Percentiles rank a stretch among this genome's conserved stretches.
Conservation (phyloP, 1,284 basidiomycete species). For the Acaromyces ingoldii region DNA sequence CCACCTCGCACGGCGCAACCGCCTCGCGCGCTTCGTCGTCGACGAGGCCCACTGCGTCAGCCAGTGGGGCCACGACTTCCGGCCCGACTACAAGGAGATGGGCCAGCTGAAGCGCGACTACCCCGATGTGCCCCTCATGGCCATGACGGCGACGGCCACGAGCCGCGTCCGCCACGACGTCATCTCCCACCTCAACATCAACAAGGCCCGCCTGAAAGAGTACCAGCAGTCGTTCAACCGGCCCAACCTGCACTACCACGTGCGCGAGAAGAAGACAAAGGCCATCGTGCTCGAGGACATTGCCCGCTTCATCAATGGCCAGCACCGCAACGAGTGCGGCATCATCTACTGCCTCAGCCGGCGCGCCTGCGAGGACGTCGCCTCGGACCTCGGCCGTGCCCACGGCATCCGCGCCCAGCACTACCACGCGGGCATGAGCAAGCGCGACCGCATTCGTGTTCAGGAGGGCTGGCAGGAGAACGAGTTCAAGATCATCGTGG, state of each 20-base stretch:
- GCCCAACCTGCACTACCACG: constrained; percentile 73
- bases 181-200: constrained; percentile 63
- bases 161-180: constrained; percentile 73
- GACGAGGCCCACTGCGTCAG: constrained; percentile 93
- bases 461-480: constrained; percentile 73
- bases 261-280: constrained; percentile 61
- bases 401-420: constrained; percentile 66
- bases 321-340: constrained; percentile 65
- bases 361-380: constrained; percentile 72
- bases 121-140: constrained; percentile 83
- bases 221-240: constrained; percentile 82
- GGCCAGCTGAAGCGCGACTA: constrained; percentile 67
- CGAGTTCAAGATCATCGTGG: constrained; percentile 75
- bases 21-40: constrained; percentile 82
- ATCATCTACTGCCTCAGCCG: constrained; percentile 80
- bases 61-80: constrained; percentile 78
- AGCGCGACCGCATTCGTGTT: constrained; percentile 63
- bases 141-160: constrained; percentile 89
- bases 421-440: constrained; percentile 77
- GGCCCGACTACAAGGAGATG: constrained; percentile 59
- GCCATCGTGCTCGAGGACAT: constrained; percentile 62
- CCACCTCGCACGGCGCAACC: constrained; percentile 59
- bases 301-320: constrained; percentile 63
- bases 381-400: constrained; percentile 61
- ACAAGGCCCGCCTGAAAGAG: constrained; percentile 55